Base-by-base conservation (phyloP, 495 filamentous ascomycete species). In the Hamigera avellanea region DNA sequence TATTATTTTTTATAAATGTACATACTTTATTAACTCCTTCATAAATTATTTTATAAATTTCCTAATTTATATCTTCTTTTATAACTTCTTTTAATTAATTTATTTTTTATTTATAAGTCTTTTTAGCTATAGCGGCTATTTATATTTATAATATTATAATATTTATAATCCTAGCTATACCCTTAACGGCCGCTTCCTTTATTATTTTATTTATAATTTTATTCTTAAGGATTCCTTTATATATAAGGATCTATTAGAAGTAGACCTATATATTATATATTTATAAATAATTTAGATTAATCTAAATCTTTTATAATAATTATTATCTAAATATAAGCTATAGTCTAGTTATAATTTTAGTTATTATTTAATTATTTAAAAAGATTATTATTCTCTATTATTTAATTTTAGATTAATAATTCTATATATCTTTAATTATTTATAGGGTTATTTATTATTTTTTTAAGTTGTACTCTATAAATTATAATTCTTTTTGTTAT, bases 191-290 rank as follows among this genome's bases (percentile, higher is more conserved):
- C 0, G 37, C 37, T n/a, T 26, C 26, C 32, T 48, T 48, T 30
- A 33, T 41, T 8, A 35, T 35, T 33, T 21, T 33, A 25, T 48
- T 41, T 13, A 41, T 41, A 28, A 30, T 14, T 21, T 44, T 41
- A 26, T 48, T 48, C n/a, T 41, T 41, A 16, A 29, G 28, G 14
- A 44, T 37, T n/a, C 41, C 44, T 37, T 33, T 21, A 32, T 48
- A 41, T 16, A 26, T 41, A 19, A 36, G 41, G 16, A 44, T 48
- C 32, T 40, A 46, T 15, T 37, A 27, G 19, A 46, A 6, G 10
- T 18, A 14, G n/a, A 36, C 19, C 2, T 9, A 23, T n/a, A 36
- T 28, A 8, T 19, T 15, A 14, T 17, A 5, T 5, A 14, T 2
- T 1, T 12, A 6, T 8, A 15, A 36, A 14, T 26, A n/a, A 10